Conservation (phyloP, 2,329 filamentous ascomycete genomes). For the Sporothrix sp. region DNA sequence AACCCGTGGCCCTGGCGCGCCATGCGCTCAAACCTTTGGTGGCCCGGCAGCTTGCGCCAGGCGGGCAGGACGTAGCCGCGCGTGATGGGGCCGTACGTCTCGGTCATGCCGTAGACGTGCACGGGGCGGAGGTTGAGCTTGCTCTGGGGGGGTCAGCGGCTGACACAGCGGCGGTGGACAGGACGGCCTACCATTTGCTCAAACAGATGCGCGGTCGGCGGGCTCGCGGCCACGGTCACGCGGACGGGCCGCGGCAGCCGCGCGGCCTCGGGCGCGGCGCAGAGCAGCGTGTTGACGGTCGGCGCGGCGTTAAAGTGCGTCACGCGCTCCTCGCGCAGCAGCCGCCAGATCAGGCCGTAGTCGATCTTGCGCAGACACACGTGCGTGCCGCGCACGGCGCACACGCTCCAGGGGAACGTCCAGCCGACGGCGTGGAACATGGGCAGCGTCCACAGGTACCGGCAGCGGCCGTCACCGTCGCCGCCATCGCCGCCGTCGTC, state of each 20-base stretch:
- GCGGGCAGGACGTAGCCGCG: slow-evolving; percentile 81
- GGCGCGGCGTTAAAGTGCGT: slow-evolving; percentile 95
- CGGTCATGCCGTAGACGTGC: slow-evolving; percentile 79
- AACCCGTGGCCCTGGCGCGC: slow-evolving; percentile 90
- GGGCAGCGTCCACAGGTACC: slow-evolving; percentile 84
- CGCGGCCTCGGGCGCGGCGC: slow-evolving; percentile 65
- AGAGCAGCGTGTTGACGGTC: slow-evolving; percentile 90
- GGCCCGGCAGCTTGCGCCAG: slow-evolving; percentile 65
- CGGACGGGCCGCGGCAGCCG: slow-evolving; percentile 59
- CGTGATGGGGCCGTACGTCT: slow-evolving; percentile 93
- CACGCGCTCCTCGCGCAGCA: slow-evolving; percentile 76
- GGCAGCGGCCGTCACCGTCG: slow-evolving; percentile 48
- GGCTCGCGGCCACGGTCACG: slow-evolving; percentile 87
- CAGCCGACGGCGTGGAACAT: slow-evolving; percentile 73
- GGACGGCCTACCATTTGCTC: slow-evolving; percentile 66
- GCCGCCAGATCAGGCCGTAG: slow-evolving; percentile 82
- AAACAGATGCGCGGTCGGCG: slow-evolving; percentile 82
- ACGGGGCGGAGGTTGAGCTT: slow-evolving; percentile 76
- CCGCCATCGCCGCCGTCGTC: background rate
- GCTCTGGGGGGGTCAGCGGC: slow-evolving; percentile 16
- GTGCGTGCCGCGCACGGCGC: slow-evolving; percentile 85
- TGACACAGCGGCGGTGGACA: background rate
- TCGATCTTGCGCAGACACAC: slow-evolving; percentile 93
- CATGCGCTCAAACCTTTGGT: slow-evolving; percentile 82
- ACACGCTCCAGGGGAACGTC: slow-evolving; percentile 86